These are phyloP conservation scores for Lasiosphaeria ovina DNA, from an alignment of 495 filamentous ascomycete genomes.

Conservation along the genomic window DNA sequence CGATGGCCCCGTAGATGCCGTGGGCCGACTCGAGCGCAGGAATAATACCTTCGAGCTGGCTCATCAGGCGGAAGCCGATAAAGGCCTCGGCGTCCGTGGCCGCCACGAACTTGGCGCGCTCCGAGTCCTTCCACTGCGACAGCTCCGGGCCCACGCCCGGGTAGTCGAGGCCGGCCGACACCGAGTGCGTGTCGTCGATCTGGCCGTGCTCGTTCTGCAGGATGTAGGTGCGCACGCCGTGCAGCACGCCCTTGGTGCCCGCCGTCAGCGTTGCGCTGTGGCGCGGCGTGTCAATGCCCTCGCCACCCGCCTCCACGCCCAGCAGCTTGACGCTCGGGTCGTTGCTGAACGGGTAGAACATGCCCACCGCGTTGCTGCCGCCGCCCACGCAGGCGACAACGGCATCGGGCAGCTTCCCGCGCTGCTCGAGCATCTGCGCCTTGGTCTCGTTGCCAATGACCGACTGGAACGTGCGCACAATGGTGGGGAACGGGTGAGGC, in stretches of 20 bases:
- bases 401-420: slow-evolving; percentile 88
- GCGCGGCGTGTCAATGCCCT: slow-evolving; percentile 82
- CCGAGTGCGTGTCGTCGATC: slow-evolving; percentile 90
- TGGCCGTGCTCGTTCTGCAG: slow-evolving; percentile 90
- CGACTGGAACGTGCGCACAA: slow-evolving; percentile 92
- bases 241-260: slow-evolving; percentile 87
- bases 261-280: slow-evolving; percentile 87
- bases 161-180: slow-evolving; percentile 97
- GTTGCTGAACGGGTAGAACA: slow-evolving; percentile 93
- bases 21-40: slow-evolving; percentile 93
- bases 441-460: slow-evolving; percentile 93
- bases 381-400: slow-evolving; percentile 96
- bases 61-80: slow-evolving; percentile 78
- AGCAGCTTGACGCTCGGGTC: slow-evolving; percentile 83
- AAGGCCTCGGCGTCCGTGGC: slow-evolving; percentile 93
- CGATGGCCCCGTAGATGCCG: slow-evolving; percentile 82
- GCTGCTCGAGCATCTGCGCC: slow-evolving; percentile 74
- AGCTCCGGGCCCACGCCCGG: slow-evolving; percentile 95
- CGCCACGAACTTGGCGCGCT: slow-evolving; percentile 82
- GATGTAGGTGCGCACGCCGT: slow-evolving; percentile 94
- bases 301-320: slow-evolving; percentile 95
- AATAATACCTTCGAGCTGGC: slow-evolving; percentile 91
- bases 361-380: slow-evolving; percentile 85
- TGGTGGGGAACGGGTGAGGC: slow-evolving; percentile 92
- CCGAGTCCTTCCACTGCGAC: slow-evolving; percentile 83